Percentiles rank a stretch among this genome's conserved stretches.
phyloP scores from a whole-genome alignment of 2,329 filamentous ascomycete species.

The Parastagonospora nodorum region DNA sequence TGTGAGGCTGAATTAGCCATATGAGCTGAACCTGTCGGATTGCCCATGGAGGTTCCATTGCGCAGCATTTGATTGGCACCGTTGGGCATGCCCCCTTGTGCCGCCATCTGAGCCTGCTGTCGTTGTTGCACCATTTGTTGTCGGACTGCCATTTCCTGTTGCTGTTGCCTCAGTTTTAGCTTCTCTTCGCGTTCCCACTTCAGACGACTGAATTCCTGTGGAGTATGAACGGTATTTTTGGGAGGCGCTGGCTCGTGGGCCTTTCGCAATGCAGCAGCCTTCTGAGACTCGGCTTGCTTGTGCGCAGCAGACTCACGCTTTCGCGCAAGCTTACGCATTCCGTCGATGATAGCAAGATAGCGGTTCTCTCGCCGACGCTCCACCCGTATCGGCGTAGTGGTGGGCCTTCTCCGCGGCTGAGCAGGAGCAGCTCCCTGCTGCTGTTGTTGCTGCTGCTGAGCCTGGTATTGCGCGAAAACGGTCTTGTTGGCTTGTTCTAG shows the following conservation, averaged over 20 bases:
- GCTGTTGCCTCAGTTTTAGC: conserved; percentile 59
- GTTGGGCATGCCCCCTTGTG: conserved; percentile 46
- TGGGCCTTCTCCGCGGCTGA: conserved; percentile 66
- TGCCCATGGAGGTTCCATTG: conserved; percentile 46
- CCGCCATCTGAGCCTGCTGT: conserved; percentile 42
- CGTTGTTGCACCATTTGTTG: conserved; percentile 43
- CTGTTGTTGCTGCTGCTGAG: conserved; percentile 59
- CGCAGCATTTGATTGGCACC: conserved; percentile 49
- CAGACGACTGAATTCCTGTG: conserved; percentile 86
- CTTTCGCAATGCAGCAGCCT: conserved; percentile 80
- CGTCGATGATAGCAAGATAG: conserved; percentile 86
- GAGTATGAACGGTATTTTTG: conserved; percentile 69
- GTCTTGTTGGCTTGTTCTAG: conserved; percentile 67
- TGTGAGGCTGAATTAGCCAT: conserved; percentile 37
- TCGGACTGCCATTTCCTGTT: conserved; percentile 59
- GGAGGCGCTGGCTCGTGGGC: conserved; percentile 70
- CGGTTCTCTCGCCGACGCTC: conserved; percentile 85
- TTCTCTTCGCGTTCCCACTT: conserved; percentile 85
- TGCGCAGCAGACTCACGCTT: conserved; percentile 85
- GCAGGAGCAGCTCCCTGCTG: conserved; percentile 56
- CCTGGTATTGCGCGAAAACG: conserved; percentile 62
- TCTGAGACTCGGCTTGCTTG: conserved; percentile 78
- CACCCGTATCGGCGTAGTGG: conserved; percentile 77
- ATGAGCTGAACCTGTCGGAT: conserved; percentile 33
- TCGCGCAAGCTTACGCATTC: conserved; percentile 93